These are phyloP conservation scores for Microglena sp. DNA, from an alignment of 139 green algal genomes.

Conservation along the genomic window DNA sequence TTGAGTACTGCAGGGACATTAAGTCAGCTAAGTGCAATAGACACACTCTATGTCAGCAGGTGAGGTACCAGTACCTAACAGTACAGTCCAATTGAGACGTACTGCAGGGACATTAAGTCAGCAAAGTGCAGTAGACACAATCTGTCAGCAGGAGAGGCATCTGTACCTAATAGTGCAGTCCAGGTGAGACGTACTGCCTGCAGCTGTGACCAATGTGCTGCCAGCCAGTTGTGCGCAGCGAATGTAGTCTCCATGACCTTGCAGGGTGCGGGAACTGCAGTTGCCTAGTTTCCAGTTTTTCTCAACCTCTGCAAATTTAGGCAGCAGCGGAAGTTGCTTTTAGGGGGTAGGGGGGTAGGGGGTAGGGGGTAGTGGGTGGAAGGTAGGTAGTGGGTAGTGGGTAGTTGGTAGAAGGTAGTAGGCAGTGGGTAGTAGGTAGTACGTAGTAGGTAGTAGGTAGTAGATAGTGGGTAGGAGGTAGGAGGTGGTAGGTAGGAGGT, in stretches of 20 bases:
- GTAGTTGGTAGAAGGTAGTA: too few relatives aligned
- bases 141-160: too few relatives aligned
- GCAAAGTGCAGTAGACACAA: not conserved
- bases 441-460: too few relatives aligned
- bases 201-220: conserved; percentile 7
- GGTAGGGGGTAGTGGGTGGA: too few relatives aligned
- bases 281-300: not conserved
- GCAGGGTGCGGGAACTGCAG: not conserved
- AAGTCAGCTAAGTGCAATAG: not conserved
- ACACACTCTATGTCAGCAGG: not conserved
- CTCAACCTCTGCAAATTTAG: conserved; percentile 7
- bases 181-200: conserved; percentile 9
- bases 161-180: conserved; percentile 14
- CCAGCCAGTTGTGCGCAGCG: conserved; percentile 10
- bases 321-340: too few relatives aligned
- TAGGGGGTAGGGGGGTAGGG: too few relatives aligned
- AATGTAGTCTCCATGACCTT: conserved; percentile 9
- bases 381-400: too few relatives aligned
- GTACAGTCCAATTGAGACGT: not conserved
- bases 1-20: not conserved
- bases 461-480: too few relatives aligned
- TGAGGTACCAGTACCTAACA: not conserved
- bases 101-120: not conserved
- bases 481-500: too few relatives aligned
- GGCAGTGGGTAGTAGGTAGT: too few relatives aligned